phyloP scores from a whole-genome alignment of 1,284 basidiomycete species.

The Pseudozyma flocculosa region DNA sequence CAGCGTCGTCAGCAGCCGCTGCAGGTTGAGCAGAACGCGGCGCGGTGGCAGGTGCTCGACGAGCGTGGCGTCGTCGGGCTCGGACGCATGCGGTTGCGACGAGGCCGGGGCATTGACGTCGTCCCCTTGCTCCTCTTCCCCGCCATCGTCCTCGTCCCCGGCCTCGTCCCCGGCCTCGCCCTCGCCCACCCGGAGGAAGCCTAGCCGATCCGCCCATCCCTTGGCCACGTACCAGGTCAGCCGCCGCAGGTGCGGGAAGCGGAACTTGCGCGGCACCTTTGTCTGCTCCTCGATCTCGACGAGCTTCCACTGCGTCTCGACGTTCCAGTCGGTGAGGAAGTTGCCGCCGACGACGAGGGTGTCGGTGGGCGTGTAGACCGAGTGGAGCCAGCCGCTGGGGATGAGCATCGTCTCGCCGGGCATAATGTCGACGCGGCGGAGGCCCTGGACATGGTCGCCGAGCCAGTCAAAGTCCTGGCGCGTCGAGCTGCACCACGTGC shows the following conservation, averaged over 20 bases:
- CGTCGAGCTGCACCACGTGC: conserved; percentile 71
- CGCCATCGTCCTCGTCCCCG: background rate
- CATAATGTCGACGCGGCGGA: conserved; percentile 76
- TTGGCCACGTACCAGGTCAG: conserved; percentile 58
- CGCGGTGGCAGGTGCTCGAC: background rate
- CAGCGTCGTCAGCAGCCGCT: conserved; percentile 1
- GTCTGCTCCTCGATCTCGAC: conserved; percentile 89
- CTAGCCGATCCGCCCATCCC: conserved; percentile 34
- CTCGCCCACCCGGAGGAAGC: background rate
- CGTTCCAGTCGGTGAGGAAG: conserved; percentile 59
- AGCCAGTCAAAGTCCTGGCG: conserved; percentile 85
- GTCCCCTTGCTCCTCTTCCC: background rate
- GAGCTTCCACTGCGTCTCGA: conserved; percentile 67
- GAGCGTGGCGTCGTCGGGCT: background rate
- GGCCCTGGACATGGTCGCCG: conserved; percentile 83
- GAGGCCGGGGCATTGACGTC: too few relatives aligned
- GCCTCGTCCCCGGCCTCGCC: background rate
- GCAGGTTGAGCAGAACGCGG: conserved; percentile 1
- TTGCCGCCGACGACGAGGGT: conserved; percentile 96
- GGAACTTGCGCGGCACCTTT: conserved; percentile 89
- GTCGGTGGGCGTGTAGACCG: conserved; percentile 87
- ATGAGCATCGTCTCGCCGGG: conserved; percentile 83
- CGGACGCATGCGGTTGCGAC: too few relatives aligned
- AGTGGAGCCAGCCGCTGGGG: conserved; percentile 83
- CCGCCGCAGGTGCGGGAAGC: conserved; percentile 69